Base-by-base conservation (phyloP, 2,329 filamentous ascomycete genomes). In the Didymella glomerata region DNA sequence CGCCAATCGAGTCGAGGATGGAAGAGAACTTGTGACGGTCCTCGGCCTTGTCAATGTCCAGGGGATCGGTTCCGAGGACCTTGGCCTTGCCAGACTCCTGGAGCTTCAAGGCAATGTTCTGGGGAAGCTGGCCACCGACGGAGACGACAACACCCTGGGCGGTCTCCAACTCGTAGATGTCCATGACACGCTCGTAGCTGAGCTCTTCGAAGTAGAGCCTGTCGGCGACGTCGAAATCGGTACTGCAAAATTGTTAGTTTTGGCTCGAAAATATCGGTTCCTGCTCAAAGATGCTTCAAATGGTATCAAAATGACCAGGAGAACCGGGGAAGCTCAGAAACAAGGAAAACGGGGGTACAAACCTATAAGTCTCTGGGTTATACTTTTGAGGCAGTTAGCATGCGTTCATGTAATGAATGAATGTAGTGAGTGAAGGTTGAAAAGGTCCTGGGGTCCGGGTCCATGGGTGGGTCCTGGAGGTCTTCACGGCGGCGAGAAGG, bases 21-120 rank as follows among this genome's bases (percentile, higher is more conserved):
- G 93, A 90, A 22, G 94, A 97, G 84, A 99, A 99, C 80, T 99
- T 98, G 79, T 98, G 93, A 75, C 95, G 88, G 77, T 99, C 93
- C 80, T 99, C 95, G 46, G 95, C 95, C 83, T 93, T 96, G 85
- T 99, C 95, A 67, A 99, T 99, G 73, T 98, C 92, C 73, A 88
- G 85, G 36, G 95, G 95, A 72, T 98, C 87, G 0, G 95, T 99
- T 69, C 95, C 95, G 8, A 99, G 88, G 54, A 99, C 88, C 62
- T 93, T 93, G 57, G 94, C 94, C 59, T 91, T 90, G 53, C 95
- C 95, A 50, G 88, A 89, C 76, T 98, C 92, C 81, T 98, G 94
- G 4, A 99, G 87, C 68, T 92, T 90, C 47, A 98, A 88, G 4
- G 95, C 95, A 74, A 98, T 97, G 82, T 98, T 98, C 81, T 99